Base-by-base conservation (phyloP, 495 filamentous ascomycete genomes). In the Talaromyces trachyspermus region DNA sequence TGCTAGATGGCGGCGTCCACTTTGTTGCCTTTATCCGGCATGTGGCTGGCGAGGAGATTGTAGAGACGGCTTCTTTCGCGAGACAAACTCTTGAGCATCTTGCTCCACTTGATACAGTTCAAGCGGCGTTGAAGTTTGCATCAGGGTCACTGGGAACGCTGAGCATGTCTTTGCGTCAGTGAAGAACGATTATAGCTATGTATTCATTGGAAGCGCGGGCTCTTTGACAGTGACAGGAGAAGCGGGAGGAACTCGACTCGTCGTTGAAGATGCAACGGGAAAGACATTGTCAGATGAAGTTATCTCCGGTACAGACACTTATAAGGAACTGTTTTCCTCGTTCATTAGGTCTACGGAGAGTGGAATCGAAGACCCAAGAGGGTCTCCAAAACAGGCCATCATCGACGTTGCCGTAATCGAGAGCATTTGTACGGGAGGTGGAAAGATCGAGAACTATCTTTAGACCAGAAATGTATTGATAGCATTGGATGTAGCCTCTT, bases 1-100 rank as follows among this genome's bases (percentile, higher is more conserved):
- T 89, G 15, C 67, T 91, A 1, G 87, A 90, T 51, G 86, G 81
- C 3, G 86, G 87, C 2, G 78, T 92, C 5, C 87, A 90, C 57
- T 79, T 76, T 46, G 66, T 81, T 24, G 87, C 86, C n/a, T n/a
- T n/a, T n/a, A n/a, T n/a, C n/a, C n/a, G n/a, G n/a, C n/a, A n/a
- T n/a, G n/a, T n/a, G n/a, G n/a, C n/a, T n/a, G n/a, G n/a, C n/a
- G n/a, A n/a, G n/a, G n/a, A n/a, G n/a, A n/a, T n/a, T n/a, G n/a
- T n/a, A n/a, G n/a, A n/a, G n/a, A n/a, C n/a, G n/a, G n/a, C n/a
- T n/a, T n/a, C n/a, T n/a, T n/a, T n/a, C n/a, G n/a, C n/a, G n/a
- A n/a, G n/a, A n/a, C n/a, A n/a, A n/a, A n/a, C n/a, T n/a, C n/a
- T n/a, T n/a, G n/a, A n/a, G n/a, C n/a, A n/a, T n/a, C n/a, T n/a